Conservation (phyloP, 2,329 filamentous ascomycete genomes). For the Cryphonectria nitschkei region DNA sequence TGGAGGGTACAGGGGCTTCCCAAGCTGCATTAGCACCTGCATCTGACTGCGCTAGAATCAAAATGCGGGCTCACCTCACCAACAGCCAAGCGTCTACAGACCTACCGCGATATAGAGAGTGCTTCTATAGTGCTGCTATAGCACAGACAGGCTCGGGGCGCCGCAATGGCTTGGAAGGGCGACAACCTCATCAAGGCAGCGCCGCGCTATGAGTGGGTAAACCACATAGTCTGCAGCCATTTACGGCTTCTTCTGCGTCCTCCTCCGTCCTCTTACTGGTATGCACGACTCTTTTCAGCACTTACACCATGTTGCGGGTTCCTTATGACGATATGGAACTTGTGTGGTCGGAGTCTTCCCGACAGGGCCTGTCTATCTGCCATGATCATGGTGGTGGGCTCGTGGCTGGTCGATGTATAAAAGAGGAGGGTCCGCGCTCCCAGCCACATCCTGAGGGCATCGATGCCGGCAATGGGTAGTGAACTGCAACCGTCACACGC, state of each 20-base stretch:
- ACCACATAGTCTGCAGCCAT: slow-evolving; percentile 3
- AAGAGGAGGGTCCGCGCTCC: not conserved
- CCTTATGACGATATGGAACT: not conserved
- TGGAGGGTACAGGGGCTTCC: slow-evolving; percentile 9
- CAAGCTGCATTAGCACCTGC: slow-evolving; percentile 20
- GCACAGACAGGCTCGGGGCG: not conserved
- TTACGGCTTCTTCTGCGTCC: slow-evolving; percentile 6
- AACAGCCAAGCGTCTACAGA: not conserved
- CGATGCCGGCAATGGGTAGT: slow-evolving; percentile 7
- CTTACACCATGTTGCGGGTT: slow-evolving; percentile 13
- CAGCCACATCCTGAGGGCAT: slow-evolving; percentile 19
- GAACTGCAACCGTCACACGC: not conserved
- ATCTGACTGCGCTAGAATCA: slow-evolving; percentile 13
- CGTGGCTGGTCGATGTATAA: slow-evolving; percentile 7
- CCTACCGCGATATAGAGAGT: not conserved
- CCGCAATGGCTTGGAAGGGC: too few relatives aligned
- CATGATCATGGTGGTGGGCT: slow-evolving; percentile 16
- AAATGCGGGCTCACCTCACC: not conserved
- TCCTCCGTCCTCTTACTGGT: slow-evolving; percentile 9
- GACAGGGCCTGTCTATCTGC: not conserved
- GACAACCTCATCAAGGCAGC: not conserved
- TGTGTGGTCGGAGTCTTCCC: slow-evolving; percentile 1
- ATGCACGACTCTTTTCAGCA: not conserved
- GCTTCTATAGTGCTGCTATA: not conserved
- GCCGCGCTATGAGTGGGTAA: not conserved